Evolutionary conservation across 192 early-diverging fungal genomes (phyloP).

Genomic region (Coemansia sp.): DNA sequence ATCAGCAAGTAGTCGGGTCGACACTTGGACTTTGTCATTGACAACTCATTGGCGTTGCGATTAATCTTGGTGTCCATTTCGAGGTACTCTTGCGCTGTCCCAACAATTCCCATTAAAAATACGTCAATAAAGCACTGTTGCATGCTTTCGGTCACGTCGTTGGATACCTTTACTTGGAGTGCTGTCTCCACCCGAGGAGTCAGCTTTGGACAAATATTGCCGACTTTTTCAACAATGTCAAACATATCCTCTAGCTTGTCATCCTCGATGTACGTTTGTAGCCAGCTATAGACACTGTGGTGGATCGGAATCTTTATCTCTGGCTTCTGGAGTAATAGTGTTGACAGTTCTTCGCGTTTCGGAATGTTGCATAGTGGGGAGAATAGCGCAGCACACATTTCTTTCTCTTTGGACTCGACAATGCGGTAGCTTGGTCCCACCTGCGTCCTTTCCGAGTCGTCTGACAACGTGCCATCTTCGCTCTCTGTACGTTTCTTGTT

Average conservation of each 20-base stretch:
- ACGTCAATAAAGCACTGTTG: conserved; percentile 41
- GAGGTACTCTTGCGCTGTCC: conserved; percentile 33
- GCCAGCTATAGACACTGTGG: conserved; percentile 10
- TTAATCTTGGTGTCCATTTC: conserved; percentile 23
- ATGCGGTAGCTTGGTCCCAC: neutral
- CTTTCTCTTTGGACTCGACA: conserved; percentile 16
- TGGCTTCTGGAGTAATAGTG: conserved; percentile 6
- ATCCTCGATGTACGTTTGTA: conserved; percentile 12
- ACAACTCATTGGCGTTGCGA: conserved; percentile 36
- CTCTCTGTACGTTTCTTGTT: neutral
- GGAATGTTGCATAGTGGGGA: conserved; percentile 18
- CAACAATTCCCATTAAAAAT: conserved; percentile 36
- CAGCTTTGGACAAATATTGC: conserved; percentile 36
- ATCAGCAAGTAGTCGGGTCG: conserved; percentile 43
- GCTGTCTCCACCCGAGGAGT: conserved; percentile 36
- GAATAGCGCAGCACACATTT: conserved; percentile 25
- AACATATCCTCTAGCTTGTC: conserved; percentile 16
- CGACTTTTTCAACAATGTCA: conserved; percentile 38
- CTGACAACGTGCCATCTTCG: neutral
- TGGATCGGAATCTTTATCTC: conserved; percentile 36
- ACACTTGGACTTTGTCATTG: conserved; percentile 19
- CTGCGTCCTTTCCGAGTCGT: conserved; percentile 21
- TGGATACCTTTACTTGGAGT: conserved; percentile 13
- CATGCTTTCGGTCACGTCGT: conserved; percentile 38
- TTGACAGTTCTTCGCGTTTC: neutral